Evolutionary conservation across 345 rosid genomes (phyloP).

Genomic region (Hibiscus trionum): DNA sequence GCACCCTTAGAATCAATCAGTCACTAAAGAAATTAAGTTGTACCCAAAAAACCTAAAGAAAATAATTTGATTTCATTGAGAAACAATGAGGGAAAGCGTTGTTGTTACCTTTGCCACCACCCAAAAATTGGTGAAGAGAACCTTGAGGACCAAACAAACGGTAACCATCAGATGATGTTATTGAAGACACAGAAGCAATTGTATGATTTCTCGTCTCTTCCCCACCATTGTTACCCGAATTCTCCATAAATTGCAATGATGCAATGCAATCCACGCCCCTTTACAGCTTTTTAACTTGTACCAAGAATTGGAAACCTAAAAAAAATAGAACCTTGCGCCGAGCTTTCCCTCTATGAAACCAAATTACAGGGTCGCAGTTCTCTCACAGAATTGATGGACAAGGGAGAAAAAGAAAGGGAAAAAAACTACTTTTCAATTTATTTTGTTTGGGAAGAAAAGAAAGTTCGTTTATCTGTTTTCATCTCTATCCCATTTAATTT

Average conservation of each 20-base stretch:
- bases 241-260: background rate
- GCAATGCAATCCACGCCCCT: background rate
- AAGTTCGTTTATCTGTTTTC: background rate
- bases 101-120: background rate
- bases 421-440: background rate
- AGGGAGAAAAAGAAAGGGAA: background rate
- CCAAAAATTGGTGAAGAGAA: background rate
- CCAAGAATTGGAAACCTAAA: background rate
- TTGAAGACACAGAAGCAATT: background rate
- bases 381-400: background rate
- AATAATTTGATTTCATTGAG: too few relatives aligned
- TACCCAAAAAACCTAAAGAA: too few relatives aligned
- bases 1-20: too few relatives aligned
- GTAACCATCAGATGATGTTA: background rate
- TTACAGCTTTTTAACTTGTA: background rate
- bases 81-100: too few relatives aligned
- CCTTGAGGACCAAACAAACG: slow-evolving; percentile 8
- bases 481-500: background rate
- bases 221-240: background rate
- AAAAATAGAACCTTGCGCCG: background rate
- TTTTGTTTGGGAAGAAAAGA: background rate
- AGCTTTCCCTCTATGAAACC: background rate
- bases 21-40: too few relatives aligned
- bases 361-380: background rate
- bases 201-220: slow-evolving; percentile 1